Conservation (phyloP, 495 filamentous ascomycete species). For the Cercophora scortea region DNA sequence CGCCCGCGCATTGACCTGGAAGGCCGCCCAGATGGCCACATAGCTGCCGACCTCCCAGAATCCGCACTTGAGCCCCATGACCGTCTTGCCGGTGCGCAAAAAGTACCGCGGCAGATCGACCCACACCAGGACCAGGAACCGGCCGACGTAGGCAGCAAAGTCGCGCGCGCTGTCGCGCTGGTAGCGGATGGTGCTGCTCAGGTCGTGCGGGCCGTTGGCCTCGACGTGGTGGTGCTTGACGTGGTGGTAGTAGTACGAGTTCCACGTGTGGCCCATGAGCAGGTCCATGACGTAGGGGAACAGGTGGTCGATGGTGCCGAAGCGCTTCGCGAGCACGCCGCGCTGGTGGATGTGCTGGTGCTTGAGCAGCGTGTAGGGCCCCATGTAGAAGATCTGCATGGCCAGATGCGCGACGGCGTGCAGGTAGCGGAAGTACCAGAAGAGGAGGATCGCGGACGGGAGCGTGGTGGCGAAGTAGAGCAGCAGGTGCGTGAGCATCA, state of each 20-base stretch:
- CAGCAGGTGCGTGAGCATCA: constrained; percentile 70
- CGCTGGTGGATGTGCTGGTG: constrained; percentile 77
- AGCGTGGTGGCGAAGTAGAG: constrained; percentile 62
- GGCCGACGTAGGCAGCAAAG: constrained; percentile 60
- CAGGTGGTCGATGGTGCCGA: constrained; percentile 43
- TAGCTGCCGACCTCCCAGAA: constrained; percentile 53
- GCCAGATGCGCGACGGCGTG: constrained; percentile 57
- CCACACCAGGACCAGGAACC: constrained; percentile 68
- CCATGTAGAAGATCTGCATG: constrained; percentile 56
- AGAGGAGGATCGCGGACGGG: constrained; percentile 58
- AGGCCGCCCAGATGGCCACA: constrained; percentile 34
- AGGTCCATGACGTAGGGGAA: constrained; percentile 73
- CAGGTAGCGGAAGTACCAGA: constrained; percentile 52
- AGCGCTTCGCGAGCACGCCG: constrained; percentile 52
- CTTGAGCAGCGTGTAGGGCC: constrained; percentile 70
- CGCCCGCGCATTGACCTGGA: constrained; percentile 37
- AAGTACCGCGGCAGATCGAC: constrained; percentile 71
- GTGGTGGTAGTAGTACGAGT: constrained; percentile 78
- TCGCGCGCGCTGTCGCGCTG: constrained; percentile 58
- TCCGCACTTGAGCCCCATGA: constrained; percentile 41
- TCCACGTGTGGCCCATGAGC: constrained; percentile 75
- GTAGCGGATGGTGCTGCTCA: constrained; percentile 68
- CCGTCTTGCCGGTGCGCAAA: constrained; percentile 42
- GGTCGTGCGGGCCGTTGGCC: constrained; percentile 67
- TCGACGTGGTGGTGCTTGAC: constrained; percentile 83